Conservation (phyloP, 768 basidiomycete species). For the Kwoniella newhampshirensis region DNA sequence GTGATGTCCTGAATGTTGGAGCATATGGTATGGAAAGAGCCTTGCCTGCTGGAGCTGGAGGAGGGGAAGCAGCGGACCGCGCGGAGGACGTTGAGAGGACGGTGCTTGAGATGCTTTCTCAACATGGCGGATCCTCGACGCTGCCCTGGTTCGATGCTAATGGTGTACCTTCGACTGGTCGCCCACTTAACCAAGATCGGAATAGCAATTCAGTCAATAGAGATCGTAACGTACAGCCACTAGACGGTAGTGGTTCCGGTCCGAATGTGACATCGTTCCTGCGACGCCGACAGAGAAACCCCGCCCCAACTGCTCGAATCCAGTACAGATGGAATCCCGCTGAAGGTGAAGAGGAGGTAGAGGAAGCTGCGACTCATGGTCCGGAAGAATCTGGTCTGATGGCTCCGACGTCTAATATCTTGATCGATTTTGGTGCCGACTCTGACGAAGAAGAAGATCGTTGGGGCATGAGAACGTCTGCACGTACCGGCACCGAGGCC, state of each 20-base stretch:
- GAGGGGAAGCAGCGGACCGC: background rate
- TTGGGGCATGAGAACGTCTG: constrained; percentile 2
- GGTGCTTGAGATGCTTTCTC: too few species aligned
- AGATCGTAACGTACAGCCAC: background rate
- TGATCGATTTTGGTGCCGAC: background rate
- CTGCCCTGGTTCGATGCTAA: background rate
- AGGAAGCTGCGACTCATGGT: background rate
- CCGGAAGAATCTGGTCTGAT: background rate
- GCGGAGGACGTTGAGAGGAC: background rate
- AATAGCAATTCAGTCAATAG: too few species aligned
- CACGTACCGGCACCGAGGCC: constrained; percentile 3
- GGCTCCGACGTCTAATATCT: background rate
- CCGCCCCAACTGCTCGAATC: constrained; percentile 4
- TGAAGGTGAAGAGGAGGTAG: constrained; percentile 8
- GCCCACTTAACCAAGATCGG: background rate
- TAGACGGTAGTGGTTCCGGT: constrained; percentile 9
- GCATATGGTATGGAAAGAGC: constrained; percentile 19
- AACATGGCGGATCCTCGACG: too few species aligned
- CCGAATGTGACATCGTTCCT: constrained; percentile 8
- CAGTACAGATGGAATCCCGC: constrained; percentile 1
- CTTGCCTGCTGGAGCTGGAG: constrained; percentile 13
- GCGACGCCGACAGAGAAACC: constrained; percentile 10
- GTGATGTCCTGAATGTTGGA: background rate
- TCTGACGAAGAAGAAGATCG: constrained; percentile 6
- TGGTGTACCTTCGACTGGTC: background rate